These are phyloP conservation scores for Eucalyptus sp. DNA, from an alignment of 345 rosid species.

Conservation along the genomic window DNA sequence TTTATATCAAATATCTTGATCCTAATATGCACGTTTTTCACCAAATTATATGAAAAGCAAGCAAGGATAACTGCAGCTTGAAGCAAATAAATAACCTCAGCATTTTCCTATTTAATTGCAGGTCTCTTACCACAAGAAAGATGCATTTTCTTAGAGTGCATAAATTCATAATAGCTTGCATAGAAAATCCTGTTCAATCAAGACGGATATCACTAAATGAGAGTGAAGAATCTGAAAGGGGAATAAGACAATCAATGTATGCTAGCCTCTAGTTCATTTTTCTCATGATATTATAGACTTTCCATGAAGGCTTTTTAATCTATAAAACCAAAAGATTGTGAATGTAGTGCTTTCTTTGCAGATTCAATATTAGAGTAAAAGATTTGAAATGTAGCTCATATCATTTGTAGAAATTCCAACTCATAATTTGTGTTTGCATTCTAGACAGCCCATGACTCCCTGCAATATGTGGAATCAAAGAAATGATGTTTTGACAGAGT, in stretches of 20 bases:
- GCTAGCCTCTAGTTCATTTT: slow-evolving; percentile 89
- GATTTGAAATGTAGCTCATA: slow-evolving; percentile 20
- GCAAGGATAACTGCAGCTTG: not conserved
- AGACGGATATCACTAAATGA: not conserved
- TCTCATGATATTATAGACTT: slow-evolving; percentile 57
- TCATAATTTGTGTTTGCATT: slow-evolving; percentile 81
- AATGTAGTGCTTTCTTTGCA: not conserved
- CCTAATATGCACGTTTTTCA: not conserved
- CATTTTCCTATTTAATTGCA: not conserved
- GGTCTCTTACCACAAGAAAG: not conserved
- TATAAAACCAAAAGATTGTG: not conserved
- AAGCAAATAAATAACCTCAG: too few relatives aligned
- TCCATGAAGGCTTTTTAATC: slow-evolving; percentile 96
- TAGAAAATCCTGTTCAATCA: not conserved
- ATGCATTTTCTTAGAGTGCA: not conserved
- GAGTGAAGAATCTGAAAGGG: not conserved
- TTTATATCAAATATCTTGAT: not conserved
- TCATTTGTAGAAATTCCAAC: slow-evolving; percentile 84
- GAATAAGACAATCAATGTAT: not conserved
- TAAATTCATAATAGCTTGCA: not conserved
- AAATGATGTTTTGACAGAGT: not conserved
- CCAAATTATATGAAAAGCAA: not conserved
- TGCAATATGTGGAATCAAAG: slow-evolving; percentile 10
- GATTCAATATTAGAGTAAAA: not conserved
- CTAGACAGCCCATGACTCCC: slow-evolving; percentile 88